Conservation (phyloP, 1,284 basidiomycete genomes). For the Cronartium quercuum region DNA sequence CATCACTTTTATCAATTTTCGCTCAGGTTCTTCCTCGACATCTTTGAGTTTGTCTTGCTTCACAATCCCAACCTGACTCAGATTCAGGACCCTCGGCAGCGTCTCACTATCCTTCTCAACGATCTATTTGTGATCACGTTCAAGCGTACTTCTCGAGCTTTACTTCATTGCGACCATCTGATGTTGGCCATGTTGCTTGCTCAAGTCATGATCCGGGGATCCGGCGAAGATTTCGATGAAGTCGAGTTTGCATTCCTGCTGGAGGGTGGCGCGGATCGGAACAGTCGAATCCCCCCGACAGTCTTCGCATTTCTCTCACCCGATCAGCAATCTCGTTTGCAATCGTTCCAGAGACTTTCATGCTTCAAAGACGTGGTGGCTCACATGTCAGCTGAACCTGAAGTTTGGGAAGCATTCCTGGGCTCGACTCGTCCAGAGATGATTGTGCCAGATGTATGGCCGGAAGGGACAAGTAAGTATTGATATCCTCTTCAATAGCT, state of each 20-base stretch:
- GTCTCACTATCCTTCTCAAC: slow-evolving; percentile 76
- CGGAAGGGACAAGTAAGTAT: slow-evolving; percentile 45
- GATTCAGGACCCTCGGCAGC: slow-evolving; percentile 65
- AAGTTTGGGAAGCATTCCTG: slow-evolving; percentile 72
- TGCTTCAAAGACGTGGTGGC: slow-evolving; percentile 71
- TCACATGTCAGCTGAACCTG: slow-evolving; percentile 62
- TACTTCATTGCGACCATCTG: slow-evolving; percentile 85
- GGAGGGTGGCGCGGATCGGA: slow-evolving; percentile 61
- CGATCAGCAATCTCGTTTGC: slow-evolving; percentile 62
- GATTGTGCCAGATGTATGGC: slow-evolving; percentile 65
- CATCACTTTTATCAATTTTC: slow-evolving; percentile 99
- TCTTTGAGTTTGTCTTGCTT: slow-evolving; percentile 89
- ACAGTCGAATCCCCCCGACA: slow-evolving; percentile 3
- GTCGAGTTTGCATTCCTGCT: slow-evolving; percentile 86
- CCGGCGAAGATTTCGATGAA: slow-evolving; percentile 61
- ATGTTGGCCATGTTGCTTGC: slow-evolving; percentile 84
- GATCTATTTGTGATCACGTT: slow-evolving; percentile 89
- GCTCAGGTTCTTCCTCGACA: slow-evolving; percentile 92
- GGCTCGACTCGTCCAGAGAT: slow-evolving; percentile 65
- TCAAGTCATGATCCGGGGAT: slow-evolving; percentile 75
- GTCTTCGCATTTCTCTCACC: slow-evolving; percentile 42
- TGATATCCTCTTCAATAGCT: not conserved
- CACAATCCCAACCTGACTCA: slow-evolving; percentile 81
- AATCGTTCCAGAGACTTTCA: slow-evolving; percentile 49
- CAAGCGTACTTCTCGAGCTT: slow-evolving; percentile 78